Percentiles rank a stretch among this genome's conserved stretches.
phyloP scores from a whole-genome alignment of 345 rosid species.

The Eucalyptus marginata region DNA sequence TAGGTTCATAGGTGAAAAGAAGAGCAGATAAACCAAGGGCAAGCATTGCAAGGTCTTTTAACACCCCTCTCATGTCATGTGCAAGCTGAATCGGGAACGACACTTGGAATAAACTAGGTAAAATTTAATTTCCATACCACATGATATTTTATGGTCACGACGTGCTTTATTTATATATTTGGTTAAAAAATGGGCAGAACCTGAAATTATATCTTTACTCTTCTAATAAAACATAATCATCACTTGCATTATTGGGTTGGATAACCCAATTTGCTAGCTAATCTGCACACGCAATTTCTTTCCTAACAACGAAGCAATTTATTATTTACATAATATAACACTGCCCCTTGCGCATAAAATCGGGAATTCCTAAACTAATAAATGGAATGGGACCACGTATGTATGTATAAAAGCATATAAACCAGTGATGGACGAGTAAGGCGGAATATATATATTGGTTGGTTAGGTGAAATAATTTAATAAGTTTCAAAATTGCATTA shows the following conservation, averaged over 20 bases:
- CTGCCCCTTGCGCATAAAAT: no score
- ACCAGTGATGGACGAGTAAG: neutral
- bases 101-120: neutral
- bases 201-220: no score
- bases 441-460: accelerated
- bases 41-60: neutral
- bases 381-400: neutral
- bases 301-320: no score
- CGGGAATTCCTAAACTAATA: neutral
- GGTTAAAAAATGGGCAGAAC: no score
- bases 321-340: no score
- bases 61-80: no score
- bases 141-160: neutral
- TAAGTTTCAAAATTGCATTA: neutral
- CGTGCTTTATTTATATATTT: no score
- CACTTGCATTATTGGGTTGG: no score
- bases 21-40: neutral
- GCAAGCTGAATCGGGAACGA: neutral
- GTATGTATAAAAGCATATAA: neutral
- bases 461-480: neutral
- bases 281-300: accelerated
- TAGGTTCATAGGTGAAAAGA: neutral
- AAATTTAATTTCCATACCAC: neutral
- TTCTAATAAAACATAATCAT: no score
- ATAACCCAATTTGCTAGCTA: no score